Conservation (phyloP, 225 moss, liverwort and hornwort genomes). For the Thuidium tamariscinum region DNA sequence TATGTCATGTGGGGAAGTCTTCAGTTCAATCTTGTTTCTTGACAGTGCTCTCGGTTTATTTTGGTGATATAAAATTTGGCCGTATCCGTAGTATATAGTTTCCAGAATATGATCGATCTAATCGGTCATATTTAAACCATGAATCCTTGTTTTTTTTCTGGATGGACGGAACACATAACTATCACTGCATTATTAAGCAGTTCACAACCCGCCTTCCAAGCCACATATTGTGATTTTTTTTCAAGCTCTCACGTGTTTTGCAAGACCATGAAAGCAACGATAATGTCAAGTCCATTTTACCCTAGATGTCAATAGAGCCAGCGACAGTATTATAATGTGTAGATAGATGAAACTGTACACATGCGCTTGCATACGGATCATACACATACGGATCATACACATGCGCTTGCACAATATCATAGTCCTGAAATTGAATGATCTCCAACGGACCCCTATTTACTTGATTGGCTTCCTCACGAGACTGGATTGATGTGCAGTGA, state of each 20-base stretch:
- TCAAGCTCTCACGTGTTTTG: background rate
- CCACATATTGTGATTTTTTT: background rate
- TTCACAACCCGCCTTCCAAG: background rate
- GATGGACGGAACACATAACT: background rate
- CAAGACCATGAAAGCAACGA: background rate
- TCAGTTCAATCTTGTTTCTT: background rate
- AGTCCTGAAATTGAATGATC: background rate
- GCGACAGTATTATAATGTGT: background rate
- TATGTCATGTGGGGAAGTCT: background rate
- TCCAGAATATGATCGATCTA: background rate
- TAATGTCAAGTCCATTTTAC: background rate
- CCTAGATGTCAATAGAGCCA: background rate
- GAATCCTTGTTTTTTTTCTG: background rate
- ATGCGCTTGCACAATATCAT: background rate
- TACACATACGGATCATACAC: background rate
- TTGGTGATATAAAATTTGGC: background rate
- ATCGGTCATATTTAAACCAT: background rate
- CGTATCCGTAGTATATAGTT: background rate
- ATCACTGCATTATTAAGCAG: background rate
- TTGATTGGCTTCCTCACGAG: background rate
- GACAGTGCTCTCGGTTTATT: background rate
- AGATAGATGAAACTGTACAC: background rate
- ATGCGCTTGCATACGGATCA: background rate
- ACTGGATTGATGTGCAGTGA: slow-evolving; percentile 20
- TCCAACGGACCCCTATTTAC: background rate